phyloP scores from a whole-genome alignment of 495 filamentous ascomycete genomes.

The Podospora anserina region DNA sequence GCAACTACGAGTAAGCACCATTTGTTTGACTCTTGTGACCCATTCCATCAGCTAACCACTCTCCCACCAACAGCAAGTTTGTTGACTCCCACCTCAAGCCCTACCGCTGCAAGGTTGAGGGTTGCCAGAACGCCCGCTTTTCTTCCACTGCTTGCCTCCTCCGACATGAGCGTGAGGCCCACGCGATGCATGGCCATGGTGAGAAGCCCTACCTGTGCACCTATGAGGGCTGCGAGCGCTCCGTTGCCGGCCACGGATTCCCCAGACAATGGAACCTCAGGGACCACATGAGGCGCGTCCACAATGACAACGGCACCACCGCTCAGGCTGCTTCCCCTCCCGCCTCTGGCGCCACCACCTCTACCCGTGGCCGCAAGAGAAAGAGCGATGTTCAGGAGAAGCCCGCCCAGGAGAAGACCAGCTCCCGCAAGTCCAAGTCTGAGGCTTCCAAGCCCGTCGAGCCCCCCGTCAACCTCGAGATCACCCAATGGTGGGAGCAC shows the following conservation, averaged over 20 bases:
- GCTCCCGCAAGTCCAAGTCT: conserved; percentile 41
- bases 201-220: conserved; percentile 84
- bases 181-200: conserved; percentile 91
- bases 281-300: conserved; percentile 92
- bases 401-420: conserved; percentile 35
- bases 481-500: conserved; percentile 48
- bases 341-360: conserved; percentile 28
- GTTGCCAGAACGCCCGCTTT: conserved; percentile 76
- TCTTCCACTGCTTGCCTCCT: conserved; percentile 94
- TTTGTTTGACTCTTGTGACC: conserved; percentile 8
- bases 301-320: conserved; percentile 64
- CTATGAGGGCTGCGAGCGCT: conserved; percentile 79
- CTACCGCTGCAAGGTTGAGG: conserved; percentile 80
- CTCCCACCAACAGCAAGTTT: conserved; percentile 66
- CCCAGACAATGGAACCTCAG: conserved; percentile 88
- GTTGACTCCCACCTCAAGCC: conserved; percentile 92
- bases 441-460: conserved; percentile 33
- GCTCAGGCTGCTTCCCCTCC: conserved; percentile 39
- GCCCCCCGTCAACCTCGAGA: conserved; percentile 33
- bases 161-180: conserved; percentile 89
- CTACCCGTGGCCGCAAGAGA: conserved; percentile 47
- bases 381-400: conserved; percentile 46
- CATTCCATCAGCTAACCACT: conserved; percentile 34
- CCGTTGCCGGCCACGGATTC: conserved; percentile 76
- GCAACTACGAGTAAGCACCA: conserved; percentile 84